A percentile compares a stretch with the other conserved stretches of the same genome.
Conservation (phyloP, 2,329 filamentous ascomycete species). For the Rutstroemia sp. region DNA sequence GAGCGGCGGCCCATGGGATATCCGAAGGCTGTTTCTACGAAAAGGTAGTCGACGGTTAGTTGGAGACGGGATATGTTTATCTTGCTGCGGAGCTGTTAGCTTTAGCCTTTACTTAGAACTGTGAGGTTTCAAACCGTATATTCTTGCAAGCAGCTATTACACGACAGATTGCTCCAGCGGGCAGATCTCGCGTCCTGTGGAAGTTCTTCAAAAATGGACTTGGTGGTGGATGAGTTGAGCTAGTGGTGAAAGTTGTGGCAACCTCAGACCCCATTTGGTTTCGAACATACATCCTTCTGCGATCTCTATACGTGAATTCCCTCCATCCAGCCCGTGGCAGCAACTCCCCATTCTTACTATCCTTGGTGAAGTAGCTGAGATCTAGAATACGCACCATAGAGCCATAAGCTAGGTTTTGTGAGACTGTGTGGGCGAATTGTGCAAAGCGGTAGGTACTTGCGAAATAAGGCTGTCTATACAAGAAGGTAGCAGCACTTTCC, state of each 20-base stretch:
- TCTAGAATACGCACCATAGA: conserved; percentile 17
- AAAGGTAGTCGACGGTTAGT: conserved; percentile 15
- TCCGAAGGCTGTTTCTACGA: conserved; percentile 3
- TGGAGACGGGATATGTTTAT: conserved; percentile 17
- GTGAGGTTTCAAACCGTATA: conserved; percentile 9
- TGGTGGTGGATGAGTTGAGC: conserved; percentile 14
- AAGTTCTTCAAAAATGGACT: conserved; percentile 16
- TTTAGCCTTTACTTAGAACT: background rate
- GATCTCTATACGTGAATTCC: conserved; percentile 20
- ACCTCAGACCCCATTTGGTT: background rate
- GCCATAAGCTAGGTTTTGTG: conserved; percentile 14
- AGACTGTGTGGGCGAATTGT: conserved; percentile 18
- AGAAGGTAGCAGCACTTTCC: conserved; percentile 13
- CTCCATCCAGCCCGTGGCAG: conserved; percentile 17
- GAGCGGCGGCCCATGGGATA: background rate
- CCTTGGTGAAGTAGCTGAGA: conserved; percentile 15
- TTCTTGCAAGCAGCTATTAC: conserved; percentile 18
- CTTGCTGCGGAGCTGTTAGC: conserved; percentile 1
- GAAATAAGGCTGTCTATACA: conserved; percentile 18
- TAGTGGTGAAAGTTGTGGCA: background rate
- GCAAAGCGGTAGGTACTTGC: conserved; percentile 22
- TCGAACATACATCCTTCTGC: conserved; percentile 5
- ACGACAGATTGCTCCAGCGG: conserved; percentile 18
- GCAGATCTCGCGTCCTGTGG: conserved; percentile 15
- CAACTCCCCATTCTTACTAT: conserved; percentile 5